Base-by-base conservation (phyloP, 768 basidiomycete genomes). In the Chiua virens region DNA sequence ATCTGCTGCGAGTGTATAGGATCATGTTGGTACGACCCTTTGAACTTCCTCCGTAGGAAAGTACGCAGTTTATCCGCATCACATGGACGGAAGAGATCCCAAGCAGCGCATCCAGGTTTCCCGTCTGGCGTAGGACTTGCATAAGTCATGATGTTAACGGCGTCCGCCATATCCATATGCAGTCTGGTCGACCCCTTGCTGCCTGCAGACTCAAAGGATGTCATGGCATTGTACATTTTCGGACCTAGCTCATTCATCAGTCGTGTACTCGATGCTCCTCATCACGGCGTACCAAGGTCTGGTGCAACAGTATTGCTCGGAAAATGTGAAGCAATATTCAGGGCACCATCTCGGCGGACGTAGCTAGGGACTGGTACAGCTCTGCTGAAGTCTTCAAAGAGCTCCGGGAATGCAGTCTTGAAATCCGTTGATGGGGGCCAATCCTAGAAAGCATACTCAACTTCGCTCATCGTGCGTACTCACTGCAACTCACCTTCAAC, bases 131-230 rank as follows among this genome's bases (percentile, higher is more conserved):
- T 71, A 10, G 73, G 66, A 42, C 77, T 71, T 9, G 93, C 82
- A 63, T 83, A 85, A 1, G 90, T 79, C 89, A 97, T 90, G 53
- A 98, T 79, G 66, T 98, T 98, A 54, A 97, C 73, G 5, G 95
- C 94, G 60, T 94, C 93, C 0, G 89, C 89, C 82, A 94, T 91
- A 68, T 92, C 92, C 90, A 96, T 92, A 59, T 97, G 95, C 45
- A 97, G 71, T 50, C 90, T 76, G 10, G 94, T 97, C 20, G 90
- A 85, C 2, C 94, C 93, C 59, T 88, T 86, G 62, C 83, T 88
- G 4, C 87, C 87, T 27, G 73, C 66, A 5, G 70, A 65, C 59
- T 88, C 85, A 36, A 75, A 78, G 4, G 87, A 87, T 10, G 85
- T 83, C 73, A 92, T 84, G 0, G 93, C 90, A 56, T 92, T 94